Base-by-base conservation (phyloP, 2,329 filamentous ascomycete species). In the Hypoxylon sp. region DNA sequence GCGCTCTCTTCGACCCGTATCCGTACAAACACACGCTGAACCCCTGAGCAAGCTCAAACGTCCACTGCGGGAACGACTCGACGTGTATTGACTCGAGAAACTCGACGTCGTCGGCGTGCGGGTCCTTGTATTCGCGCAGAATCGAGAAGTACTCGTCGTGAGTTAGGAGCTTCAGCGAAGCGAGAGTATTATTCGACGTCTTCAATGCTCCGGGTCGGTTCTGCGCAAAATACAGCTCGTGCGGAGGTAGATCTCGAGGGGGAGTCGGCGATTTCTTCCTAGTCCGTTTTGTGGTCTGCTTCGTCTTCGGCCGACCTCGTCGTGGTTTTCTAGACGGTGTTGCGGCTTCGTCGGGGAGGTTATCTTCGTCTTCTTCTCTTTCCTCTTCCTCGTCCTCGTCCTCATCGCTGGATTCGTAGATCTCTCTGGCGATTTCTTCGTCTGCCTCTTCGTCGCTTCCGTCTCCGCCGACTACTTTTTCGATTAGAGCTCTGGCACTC, bases 21-120 rank as follows among this genome's bases (percentile, higher is more conserved):
- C 96, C 96, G 78, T 97, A 98, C 0, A 98, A 82, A 77, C 96
- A 97, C 56, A 98, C 84, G 75, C 93, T 94, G 83, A 97, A 98
- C 22, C 90, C 90, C 78, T 97, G 90, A 4, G 90, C 85, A 14
- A 98, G 86, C 82, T 99, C 96, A 78, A 98, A 98, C 0, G 87
- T 83, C 96, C 96, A 99, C 78, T 98, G 96, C 1, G 91, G 87
- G 78, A 97, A 98, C 0, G 92, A 94, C 67, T 92, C 89, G 48
- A 89, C 84, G 77, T 98, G 95, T 22, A 97, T 81, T 5, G 89
- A 86, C 72, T 92, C 85, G 26, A 99, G 83, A 70, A 92, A 91
- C 17, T 87, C 84, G 55, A 92, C 87, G 71, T 97, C 92, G 2
- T 85, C 80, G 35, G 84, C 83, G 78, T 97, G 94, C 0, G 87